Conservation (phyloP, 495 filamentous ascomycete genomes). For the Penicillium tannophilum region DNA sequence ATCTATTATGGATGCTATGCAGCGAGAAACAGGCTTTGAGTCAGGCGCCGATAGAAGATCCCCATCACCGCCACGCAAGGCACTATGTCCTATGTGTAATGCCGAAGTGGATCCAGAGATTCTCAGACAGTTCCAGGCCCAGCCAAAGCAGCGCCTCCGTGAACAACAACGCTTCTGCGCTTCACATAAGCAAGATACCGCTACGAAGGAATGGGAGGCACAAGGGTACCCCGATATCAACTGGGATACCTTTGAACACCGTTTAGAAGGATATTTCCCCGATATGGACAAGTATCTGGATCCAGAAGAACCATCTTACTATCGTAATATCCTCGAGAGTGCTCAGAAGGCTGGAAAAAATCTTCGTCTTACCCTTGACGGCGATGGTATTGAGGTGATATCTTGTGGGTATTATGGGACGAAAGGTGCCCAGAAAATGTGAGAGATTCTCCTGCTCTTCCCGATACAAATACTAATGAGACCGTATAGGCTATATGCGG, state of each 20-base stretch:
- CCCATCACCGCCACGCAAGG: slow-evolving; percentile 11
- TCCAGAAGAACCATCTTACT: slow-evolving; percentile 59
- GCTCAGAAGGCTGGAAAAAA: slow-evolving; percentile 62
- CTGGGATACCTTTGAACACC: slow-evolving; percentile 68
- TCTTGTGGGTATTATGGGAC: slow-evolving; percentile 87
- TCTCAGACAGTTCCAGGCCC: slow-evolving; percentile 47
- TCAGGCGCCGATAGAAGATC: slow-evolving; percentile 1
- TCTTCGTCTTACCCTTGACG: slow-evolving; percentile 50
- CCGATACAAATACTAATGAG: slow-evolving; percentile 9
- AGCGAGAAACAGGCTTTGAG: neutral
- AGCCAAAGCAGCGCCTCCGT: slow-evolving; percentile 57
- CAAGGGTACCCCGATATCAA: slow-evolving; percentile 77
- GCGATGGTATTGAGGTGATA: slow-evolving; percentile 43
- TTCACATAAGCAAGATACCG: slow-evolving; percentile 62
- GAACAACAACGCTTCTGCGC: slow-evolving; percentile 71
- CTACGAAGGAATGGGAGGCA: slow-evolving; percentile 59
- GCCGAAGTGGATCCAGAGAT: slow-evolving; percentile 56
- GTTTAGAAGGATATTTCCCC: slow-evolving; percentile 58
- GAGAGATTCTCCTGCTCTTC: slow-evolving; percentile 17
- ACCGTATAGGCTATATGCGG: slow-evolving; percentile 55
- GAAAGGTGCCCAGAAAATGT: slow-evolving; percentile 70
- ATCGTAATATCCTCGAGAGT: slow-evolving; percentile 59
- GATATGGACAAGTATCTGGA: slow-evolving; percentile 61
- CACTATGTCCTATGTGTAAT: slow-evolving; percentile 70
- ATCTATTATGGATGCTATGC: neutral